Conservation (phyloP, 1,284 basidiomycete species). For the Quambalaria eucalypti region DNA sequence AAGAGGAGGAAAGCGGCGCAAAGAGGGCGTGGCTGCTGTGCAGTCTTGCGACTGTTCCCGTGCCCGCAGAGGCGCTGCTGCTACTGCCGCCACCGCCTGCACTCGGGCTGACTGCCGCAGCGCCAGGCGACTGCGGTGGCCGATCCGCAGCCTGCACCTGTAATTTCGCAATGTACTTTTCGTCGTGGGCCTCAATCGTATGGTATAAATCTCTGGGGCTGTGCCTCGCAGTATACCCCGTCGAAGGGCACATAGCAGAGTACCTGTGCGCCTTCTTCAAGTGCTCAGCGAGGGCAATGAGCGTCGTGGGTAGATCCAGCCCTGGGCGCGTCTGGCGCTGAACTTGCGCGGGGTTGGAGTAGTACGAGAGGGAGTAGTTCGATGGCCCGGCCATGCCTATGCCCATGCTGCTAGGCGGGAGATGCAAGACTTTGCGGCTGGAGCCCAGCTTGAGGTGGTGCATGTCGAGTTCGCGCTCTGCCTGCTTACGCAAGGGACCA, state of each 20-base stretch:
- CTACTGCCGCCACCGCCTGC: too few relatives aligned
- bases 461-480: background rate
- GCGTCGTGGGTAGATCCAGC: slow-evolving; percentile 14
- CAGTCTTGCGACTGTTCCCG: too few relatives aligned
- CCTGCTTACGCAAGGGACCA: background rate
- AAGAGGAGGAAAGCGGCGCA: background rate
- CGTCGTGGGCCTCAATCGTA: slow-evolving; percentile 29
- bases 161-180: slow-evolving; percentile 21
- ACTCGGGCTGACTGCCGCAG: too few relatives aligned
- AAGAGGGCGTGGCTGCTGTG: too few relatives aligned
- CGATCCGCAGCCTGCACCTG: slow-evolving; percentile 10
- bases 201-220: slow-evolving; percentile 31
- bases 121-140: background rate
- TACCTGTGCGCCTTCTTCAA: slow-evolving; percentile 25
- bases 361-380: background rate
- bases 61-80: too few relatives aligned
- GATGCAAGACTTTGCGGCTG: background rate
- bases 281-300: slow-evolving; percentile 28
- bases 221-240: slow-evolving; percentile 21
- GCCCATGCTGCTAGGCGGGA: slow-evolving; percentile 2
- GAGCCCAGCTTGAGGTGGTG: background rate
- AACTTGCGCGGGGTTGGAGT: slow-evolving; percentile 11
- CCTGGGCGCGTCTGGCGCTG: slow-evolving; percentile 19
- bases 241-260: slow-evolving; percentile 27
- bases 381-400: slow-evolving; percentile 3